These are phyloP conservation scores for Stenogyne calaminthoides DNA, from an alignment of 305 asterid genomes.

Conservation along the genomic window DNA sequence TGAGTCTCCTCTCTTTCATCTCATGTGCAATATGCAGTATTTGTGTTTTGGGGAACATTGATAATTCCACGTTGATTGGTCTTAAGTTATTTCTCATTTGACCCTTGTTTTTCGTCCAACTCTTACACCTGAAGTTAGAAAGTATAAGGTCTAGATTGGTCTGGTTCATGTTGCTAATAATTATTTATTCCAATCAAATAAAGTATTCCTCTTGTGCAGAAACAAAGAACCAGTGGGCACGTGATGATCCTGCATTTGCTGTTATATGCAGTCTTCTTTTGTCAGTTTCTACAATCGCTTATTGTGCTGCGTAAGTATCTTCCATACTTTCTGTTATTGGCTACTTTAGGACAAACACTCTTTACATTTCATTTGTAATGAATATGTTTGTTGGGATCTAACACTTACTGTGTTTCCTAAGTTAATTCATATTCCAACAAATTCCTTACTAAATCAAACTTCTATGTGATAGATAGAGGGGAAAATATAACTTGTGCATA, in stretches of 20 bases:
- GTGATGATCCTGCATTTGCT: slow-evolving; percentile 99
- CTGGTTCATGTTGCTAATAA: slow-evolving; percentile 23
- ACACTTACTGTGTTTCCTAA: not conserved
- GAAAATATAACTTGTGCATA: not conserved
- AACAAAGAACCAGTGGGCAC: slow-evolving; percentile 99
- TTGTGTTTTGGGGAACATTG: slow-evolving; percentile 8
- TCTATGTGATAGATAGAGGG: not conserved
- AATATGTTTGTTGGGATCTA: slow-evolving; percentile 14
- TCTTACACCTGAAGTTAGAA: not conserved
- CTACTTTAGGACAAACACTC: slow-evolving; percentile 22
- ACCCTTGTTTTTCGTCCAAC: not conserved
- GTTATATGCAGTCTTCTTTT: slow-evolving; percentile 88
- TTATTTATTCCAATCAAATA: not conserved
- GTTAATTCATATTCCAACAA: slow-evolving; percentile 3
- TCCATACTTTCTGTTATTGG: slow-evolving; percentile 3
- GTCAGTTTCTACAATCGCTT: slow-evolving; percentile 70
- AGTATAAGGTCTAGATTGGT: slow-evolving; percentile 24
- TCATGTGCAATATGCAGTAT: not conserved
- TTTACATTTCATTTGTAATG: not conserved
- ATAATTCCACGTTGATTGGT: slow-evolving; percentile 13
- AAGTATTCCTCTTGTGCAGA: slow-evolving; percentile 51
- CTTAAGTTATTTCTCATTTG: slow-evolving; percentile 3
- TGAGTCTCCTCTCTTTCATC: slow-evolving; percentile 50
- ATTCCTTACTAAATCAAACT: not conserved
- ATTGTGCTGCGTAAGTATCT: slow-evolving; percentile 91